phyloP scores from a whole-genome alignment of 495 filamentous ascomycete genomes.

The Xylaria curta region DNA sequence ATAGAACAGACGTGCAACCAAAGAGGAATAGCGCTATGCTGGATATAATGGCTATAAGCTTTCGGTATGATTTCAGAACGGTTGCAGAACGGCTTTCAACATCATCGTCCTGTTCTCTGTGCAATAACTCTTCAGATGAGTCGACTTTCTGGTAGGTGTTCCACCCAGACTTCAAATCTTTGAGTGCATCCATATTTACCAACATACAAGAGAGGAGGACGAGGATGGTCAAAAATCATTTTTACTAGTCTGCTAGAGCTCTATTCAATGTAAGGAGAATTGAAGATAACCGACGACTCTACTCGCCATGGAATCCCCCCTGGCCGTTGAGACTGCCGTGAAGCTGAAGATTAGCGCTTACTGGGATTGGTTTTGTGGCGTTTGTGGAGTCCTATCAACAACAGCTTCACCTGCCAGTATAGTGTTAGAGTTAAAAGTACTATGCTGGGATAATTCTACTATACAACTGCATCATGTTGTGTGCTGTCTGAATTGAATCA shows the following conservation, averaged over 20 bases:
- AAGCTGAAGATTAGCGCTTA: neutral
- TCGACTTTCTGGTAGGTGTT: constrained; percentile 1
- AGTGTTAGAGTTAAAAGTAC: neutral
- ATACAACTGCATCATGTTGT: neutral
- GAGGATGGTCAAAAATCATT: neutral
- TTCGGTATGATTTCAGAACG: neutral
- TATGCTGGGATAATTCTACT: neutral
- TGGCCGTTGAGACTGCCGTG: neutral
- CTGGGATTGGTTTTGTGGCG: neutral
- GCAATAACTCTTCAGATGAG: neutral
- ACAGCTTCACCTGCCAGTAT: neutral
- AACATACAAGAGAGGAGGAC: neutral
- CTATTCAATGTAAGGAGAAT: neutral
- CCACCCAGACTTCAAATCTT: neutral
- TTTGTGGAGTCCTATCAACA: neutral
- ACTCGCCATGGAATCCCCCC: neutral
- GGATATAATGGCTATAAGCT: neutral
- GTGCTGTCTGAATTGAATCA: neutral
- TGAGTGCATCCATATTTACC: neutral
- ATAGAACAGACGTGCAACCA: neutral
- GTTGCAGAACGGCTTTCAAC: neutral
- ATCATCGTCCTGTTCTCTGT: neutral
- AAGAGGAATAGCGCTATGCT: neutral
- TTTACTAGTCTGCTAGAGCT: neutral
- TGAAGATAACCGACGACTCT: neutral